Conservation (phyloP, 148 eudicot genomes). For the Fagopyrum homotropicum region DNA sequence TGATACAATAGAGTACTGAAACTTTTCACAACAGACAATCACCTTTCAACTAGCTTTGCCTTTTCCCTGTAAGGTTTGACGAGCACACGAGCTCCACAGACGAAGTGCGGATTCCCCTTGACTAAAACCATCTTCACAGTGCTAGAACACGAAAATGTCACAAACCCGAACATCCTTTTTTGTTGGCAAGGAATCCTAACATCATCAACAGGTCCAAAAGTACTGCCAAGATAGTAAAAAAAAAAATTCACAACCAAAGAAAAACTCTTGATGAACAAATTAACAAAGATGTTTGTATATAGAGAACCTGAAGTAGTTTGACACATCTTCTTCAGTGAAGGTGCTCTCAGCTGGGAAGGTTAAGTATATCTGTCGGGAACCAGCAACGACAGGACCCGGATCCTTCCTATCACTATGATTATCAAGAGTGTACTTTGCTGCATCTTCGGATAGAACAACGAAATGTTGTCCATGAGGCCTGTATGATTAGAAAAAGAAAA, state of each 20-base stretch:
- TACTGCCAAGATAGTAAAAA: constrained; percentile 24
- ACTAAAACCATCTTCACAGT: constrained; percentile 43
- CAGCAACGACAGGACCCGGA: constrained; percentile 44
- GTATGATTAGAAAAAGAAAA: background rate
- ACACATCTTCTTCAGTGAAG: constrained; percentile 53
- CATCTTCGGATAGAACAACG: constrained; percentile 55
- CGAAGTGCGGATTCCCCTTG: constrained; percentile 60
- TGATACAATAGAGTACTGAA: background rate
- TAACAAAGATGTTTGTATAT: background rate
- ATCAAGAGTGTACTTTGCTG: constrained; percentile 33
- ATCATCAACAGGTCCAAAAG: constrained; percentile 57
- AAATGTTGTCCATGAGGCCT: constrained; percentile 64
- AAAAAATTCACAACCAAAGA: background rate
- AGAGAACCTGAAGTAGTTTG: constrained; percentile 47
- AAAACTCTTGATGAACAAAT: background rate
- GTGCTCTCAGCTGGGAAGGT: constrained; percentile 68
- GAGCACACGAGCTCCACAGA: constrained; percentile 61
- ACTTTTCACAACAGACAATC: background rate
- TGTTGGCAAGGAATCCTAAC: constrained; percentile 75
- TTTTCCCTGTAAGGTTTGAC: constrained; percentile 73
- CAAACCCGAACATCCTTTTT: constrained; percentile 71
- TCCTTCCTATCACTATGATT: constrained; percentile 38
- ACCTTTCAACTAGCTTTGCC: constrained; percentile 50
- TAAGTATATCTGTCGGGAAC: constrained; percentile 55
- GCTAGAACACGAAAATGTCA: constrained; percentile 45